Base-by-base conservation (phyloP, 1,284 basidiomycete genomes). In the Ustilago curta region DNA sequence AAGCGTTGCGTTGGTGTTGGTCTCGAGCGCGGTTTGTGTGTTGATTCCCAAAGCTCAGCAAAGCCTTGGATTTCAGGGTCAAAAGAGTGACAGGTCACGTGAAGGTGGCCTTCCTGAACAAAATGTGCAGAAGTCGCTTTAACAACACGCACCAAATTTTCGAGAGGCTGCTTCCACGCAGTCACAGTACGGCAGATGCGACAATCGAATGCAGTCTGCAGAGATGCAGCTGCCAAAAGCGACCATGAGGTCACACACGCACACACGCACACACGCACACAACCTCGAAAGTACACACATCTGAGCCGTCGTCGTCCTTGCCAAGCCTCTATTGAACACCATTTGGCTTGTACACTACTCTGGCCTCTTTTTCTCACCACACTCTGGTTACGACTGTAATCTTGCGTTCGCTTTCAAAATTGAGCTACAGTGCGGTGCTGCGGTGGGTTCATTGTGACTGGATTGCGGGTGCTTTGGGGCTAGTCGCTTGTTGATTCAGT, bases 61-160 rank as follows among this genome's bases (percentile, higher is more conserved):
- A n/a, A 40, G 44, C 8, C 31, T 45, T 40, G n/a, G 12, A 16
- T 42, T 44, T 31, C 47, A 48, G 47, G 29, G 27, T 48, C 47
- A 19, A 48, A 25, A 48, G 12, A 27, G 52, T 11, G 19, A 5
- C 11, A 39, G 16, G 39, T 53, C 51, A 53, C 52, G 52, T 53
- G 52, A 40, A 16, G 2, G 3, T 1, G 29, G 12, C n/a, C n/a
- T 32, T 7, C 2, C n/a, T 2, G 16, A 4, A 2, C 4, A 21
- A 4, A 27, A 23, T 5, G 5, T 35, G 48, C 12, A 48, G n/a
- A 23, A 8, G 32, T 16, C 48, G 48, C 4, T 31, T 6, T 50
- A 48, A 48, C 47, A 48, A 12, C 7, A 2, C 9, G 2, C 1
- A 8, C 6, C 8, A 48, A 31, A 48, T 8, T 19, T 8, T 19